A percentile compares a stretch with the other conserved stretches of the same genome.
Conservation (phyloP, 371 early-diverging fungal species). For the Mucor racemosus region DNA sequence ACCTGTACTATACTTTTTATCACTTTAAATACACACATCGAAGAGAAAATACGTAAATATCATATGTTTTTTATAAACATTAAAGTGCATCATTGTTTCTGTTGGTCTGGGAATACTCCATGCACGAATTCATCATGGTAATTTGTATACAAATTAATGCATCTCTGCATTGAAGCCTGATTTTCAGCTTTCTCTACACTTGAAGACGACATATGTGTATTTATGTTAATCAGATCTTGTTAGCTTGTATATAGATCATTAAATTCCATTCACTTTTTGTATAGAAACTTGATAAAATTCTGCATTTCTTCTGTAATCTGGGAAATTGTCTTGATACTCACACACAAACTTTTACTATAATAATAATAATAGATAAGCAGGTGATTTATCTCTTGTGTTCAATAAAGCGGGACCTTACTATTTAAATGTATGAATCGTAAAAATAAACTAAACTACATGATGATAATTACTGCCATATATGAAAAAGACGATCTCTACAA, state of each 20-base stretch:
- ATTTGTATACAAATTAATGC: no score
- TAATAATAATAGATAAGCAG: neutral
- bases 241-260: neutral
- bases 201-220: no score
- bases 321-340: neutral
- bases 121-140: no score
- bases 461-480: neutral
- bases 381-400: neutral
- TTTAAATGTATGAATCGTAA: neutral
- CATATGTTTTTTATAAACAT: neutral
- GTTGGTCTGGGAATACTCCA: neutral
- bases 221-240: no score
- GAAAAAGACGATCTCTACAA: neutral
- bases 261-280: neutral
- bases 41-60: neutral
- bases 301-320: neutral
- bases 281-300: neutral
- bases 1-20: neutral
- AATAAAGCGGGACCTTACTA: neutral
- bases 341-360: neutral
- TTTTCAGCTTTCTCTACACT: no score
- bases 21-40: neutral
- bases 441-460: neutral
- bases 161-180: no score
- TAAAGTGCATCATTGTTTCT: conserved; percentile 1